Conservation (phyloP, 768 basidiomycete genomes). For the Sporobolomyces pararoseus region DNA sequence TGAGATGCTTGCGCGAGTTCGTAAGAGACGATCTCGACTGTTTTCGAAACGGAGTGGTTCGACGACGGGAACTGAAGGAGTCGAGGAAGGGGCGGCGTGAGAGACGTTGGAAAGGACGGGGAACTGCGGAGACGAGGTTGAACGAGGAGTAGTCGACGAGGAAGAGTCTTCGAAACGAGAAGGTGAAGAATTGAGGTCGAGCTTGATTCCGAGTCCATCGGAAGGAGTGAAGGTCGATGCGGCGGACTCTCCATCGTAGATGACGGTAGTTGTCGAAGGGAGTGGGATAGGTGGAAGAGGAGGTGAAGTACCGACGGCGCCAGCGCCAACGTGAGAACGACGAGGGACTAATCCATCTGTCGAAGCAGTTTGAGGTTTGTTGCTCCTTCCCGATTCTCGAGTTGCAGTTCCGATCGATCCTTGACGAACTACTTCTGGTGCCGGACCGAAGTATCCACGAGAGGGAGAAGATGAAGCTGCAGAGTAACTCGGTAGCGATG, state of each 20-base stretch:
- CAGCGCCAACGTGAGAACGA: slow-evolving; percentile 14
- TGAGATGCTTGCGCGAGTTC: slow-evolving; percentile 17
- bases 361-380: slow-evolving; percentile 7
- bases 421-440: neutral
- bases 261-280: neutral
- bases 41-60: slow-evolving; percentile 11
- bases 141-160: neutral
- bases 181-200: slow-evolving; percentile 5
- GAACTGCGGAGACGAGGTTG: neutral
- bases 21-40: slow-evolving; percentile 19
- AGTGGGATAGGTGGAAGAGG: slow-evolving; percentile 21
- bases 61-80: neutral
- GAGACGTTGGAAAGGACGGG: slow-evolving; percentile 6
- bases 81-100: neutral
- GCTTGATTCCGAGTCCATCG: slow-evolving; percentile 25
- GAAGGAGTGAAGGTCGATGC: neutral
- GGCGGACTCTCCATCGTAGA: neutral
- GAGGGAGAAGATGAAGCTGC: neutral
- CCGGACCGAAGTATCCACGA: neutral
- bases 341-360: slow-evolving; percentile 18
- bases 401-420: neutral
- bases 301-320: slow-evolving; percentile 25
- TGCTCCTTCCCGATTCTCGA: slow-evolving; percentile 17
- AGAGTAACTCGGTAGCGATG: slow-evolving; percentile 1
- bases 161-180: neutral